Base-by-base conservation (phyloP, 768 basidiomycete species). In the Pilatotrama ljubarskyi region DNA sequence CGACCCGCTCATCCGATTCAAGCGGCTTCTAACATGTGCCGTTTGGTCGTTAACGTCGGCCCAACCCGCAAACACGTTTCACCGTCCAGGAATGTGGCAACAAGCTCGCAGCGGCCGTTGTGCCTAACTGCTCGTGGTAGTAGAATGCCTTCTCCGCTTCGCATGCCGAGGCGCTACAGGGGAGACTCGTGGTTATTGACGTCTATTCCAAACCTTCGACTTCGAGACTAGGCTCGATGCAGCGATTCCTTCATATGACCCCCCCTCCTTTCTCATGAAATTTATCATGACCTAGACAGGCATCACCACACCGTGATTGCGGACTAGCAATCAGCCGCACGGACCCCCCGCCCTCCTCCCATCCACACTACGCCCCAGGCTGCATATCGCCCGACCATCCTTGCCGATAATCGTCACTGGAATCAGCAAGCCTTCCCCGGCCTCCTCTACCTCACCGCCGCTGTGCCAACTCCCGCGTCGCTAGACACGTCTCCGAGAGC, bases 161-260 rank as follows among this genome's bases (percentile, higher is more conserved):
- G 15, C 40, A 40, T 41, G 24, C 44, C 58, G 53, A 29, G 32
- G 59, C 59, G 53, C 59, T 51, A 41, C 52, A 42, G 24, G 38
- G 41, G 14, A n/a, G 25, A 17, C 48, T 55, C 53, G 59, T 61
- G 53, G 26, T 55, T 14, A 40, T 50, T 61, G 59, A 55, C 59
- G 52, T 61, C 53, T 43, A 32, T 20, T 25, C 52, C 38, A 26
- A 44, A 37, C 22, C 57, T 42, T 46, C 50, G 42, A 13, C 52
- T 26, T 26, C 53, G 47, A 41, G 20, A 22, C 59, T 61, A 61
- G 47, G 35, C 59, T 54, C 24, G 22, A 55, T 54, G 8, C 40
- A 61, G 59, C 47, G 26, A 44, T 14, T 32, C 24, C 37, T 48
- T 43, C 51, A 37, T 53, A 41, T 53, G 44, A 29, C 37, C 41